Percentiles rank a stretch among this genome's conserved stretches.
Evolutionary conservation across 495 filamentous ascomycete species (phyloP).

Genomic region (Pyrenula massariospora): DNA sequence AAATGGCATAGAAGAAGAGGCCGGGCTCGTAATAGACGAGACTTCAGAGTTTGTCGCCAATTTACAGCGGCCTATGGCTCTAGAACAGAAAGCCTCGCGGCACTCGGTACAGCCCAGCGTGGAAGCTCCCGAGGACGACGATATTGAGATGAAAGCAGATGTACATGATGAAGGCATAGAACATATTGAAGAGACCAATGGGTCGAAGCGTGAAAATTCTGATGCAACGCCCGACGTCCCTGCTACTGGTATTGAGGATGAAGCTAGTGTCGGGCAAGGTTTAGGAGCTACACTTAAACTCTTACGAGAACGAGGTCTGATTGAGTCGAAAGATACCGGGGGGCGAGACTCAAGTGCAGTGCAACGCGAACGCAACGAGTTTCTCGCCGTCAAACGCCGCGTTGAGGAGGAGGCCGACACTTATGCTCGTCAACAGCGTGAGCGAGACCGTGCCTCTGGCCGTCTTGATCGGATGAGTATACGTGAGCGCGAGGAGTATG

Average conservation of each 20-base stretch:
- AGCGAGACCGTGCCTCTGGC: conserved; percentile 72
- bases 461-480: conserved; percentile 77
- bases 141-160: conserved; percentile 35
- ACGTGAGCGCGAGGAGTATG: conserved; percentile 83
- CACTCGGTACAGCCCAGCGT: conserved; percentile 15
- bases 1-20: conserved; percentile 42
- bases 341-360: conserved; percentile 45
- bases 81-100: conserved; percentile 25
- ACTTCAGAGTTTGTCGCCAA: conserved; percentile 90
- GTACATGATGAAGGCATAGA: conserved; percentile 49
- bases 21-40: conserved; percentile 82
- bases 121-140: conserved; percentile 37
- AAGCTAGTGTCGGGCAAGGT: conserved; percentile 63
- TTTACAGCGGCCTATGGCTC: conserved; percentile 50
- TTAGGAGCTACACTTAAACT: conserved; percentile 72
- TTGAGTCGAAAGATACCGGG: conserved; percentile 49
- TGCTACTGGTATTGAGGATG: conserved; percentile 72
- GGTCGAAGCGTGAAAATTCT: conserved; percentile 37
- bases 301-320: conserved; percentile 69
- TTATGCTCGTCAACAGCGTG: conserved; percentile 69
- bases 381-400: conserved; percentile 64
- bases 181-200: conserved; percentile 44
- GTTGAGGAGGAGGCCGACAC: conserved; percentile 66
- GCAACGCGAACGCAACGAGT: conserved; percentile 65
- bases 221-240: conserved; percentile 39